A percentile compares a stretch with the other conserved stretches of the same genome.
Evolutionary conservation across 306 rosid species (phyloP).

Genomic region (Arachis hypogaea): DNA sequence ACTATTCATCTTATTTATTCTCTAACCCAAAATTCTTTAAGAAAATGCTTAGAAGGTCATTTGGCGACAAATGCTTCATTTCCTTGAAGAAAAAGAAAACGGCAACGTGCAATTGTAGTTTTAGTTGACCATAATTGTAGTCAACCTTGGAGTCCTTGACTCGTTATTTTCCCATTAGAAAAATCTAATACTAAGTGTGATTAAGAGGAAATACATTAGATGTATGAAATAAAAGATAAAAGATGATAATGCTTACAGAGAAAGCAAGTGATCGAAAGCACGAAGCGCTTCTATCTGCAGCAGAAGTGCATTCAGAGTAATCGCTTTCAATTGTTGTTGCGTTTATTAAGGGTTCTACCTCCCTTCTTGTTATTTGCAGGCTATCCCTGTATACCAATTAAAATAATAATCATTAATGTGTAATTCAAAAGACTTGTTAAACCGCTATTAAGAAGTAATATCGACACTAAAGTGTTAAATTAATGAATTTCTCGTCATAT

Average conservation of each 20-base stretch:
- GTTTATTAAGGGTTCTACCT: conserved; percentile 43
- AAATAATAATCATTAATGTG: too few relatives aligned
- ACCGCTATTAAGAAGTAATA: too few relatives aligned
- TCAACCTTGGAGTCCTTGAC: conserved; percentile 16
- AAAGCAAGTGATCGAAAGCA: conserved; percentile 78
- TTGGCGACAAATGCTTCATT: not conserved
- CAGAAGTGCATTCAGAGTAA: conserved; percentile 55
- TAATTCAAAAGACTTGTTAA: too few relatives aligned
- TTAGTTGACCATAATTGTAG: conserved; percentile 23
- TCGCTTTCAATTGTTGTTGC: conserved; percentile 41
- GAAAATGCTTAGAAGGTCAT: not conserved
- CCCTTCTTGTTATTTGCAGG: conserved; percentile 64
- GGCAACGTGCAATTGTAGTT: not conserved
- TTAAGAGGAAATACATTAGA: too few relatives aligned
- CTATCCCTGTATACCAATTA: conserved; percentile 56
- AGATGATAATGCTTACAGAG: conserved; percentile 54
- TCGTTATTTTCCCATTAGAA: not conserved
- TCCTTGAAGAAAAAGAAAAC: conserved; percentile 17
- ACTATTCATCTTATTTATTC: too few relatives aligned
- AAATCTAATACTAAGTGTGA: too few relatives aligned
- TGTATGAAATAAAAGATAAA: too few relatives aligned
- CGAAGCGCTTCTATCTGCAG: conserved; percentile 69
- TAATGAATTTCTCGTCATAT: too few relatives aligned
- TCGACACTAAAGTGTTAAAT: too few relatives aligned
- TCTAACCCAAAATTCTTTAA: too few relatives aligned